Evolutionary conservation across 345 rosid species (phyloP), one percentile per base, ranked within the genome.

Genomic region (Nephelium lappaceum): DNA sequence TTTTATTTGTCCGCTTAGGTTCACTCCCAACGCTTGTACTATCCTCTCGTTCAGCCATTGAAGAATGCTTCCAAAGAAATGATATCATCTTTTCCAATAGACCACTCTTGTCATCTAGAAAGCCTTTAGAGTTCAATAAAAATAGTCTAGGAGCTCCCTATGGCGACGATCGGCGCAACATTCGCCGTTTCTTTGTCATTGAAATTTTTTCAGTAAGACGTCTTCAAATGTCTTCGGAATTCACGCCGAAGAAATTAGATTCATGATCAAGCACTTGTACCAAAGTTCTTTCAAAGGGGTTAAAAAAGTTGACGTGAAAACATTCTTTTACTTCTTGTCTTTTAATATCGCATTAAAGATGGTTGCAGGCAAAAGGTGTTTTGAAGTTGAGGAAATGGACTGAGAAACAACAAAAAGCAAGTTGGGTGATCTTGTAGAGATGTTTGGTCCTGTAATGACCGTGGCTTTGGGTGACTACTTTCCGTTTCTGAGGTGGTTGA

Each of bases 401-500:
- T 39, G 8, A n/a, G 38, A 69, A 6, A 36, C 2, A 49, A 24
- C 27, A 18, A 11, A 41, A 67, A 6, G 51, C n/a, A 42, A 55
- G n/a, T 42, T 71, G 60, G 41, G 45, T 71, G 62, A 25, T 25
- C 61, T 71, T 6, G 1, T 2, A 11, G 15, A 71, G 23, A 71
- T 31, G 14, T 71, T 71, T 51, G 27, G 41, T 27, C 74, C 43
- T 6, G 5, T 5, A 36, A 0, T 14, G 12, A 14, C 0, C 7
- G 11, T 51, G 41, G 23, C 70, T 49, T 24, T 73, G 71, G 79
- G 78, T 8, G 89, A 86, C 72, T 81, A 71, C 31, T 53, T 86
- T 18, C 84, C 84, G 7, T 47, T 79, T 7, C 42, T 86, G 68
- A 43, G 70, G 31, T 73, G 79, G 86, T 31, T 84, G 19, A 84